Percentiles rank a stretch among this genome's conserved stretches.
phyloP scores from a whole-genome alignment of 2,329 filamentous ascomycete genomes.

The Hypoxylon sp. region DNA sequence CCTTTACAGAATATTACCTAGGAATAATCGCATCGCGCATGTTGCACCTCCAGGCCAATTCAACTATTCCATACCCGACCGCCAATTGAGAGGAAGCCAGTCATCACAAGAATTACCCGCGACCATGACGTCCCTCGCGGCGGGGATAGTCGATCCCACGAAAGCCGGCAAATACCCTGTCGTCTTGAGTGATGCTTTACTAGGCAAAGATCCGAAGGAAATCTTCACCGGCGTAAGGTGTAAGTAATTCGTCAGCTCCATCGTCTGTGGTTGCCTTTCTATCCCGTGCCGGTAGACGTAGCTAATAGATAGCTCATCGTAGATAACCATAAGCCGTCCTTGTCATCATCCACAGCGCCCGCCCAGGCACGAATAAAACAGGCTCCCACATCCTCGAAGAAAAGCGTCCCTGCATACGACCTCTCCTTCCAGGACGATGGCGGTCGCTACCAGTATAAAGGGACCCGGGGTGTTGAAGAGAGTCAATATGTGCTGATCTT shows the following conservation, averaged over 20 bases:
- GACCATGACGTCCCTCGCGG: conserved; percentile 51
- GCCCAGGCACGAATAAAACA: conserved; percentile 67
- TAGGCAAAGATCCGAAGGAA: conserved; percentile 70
- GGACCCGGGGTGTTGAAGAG: conserved; percentile 69
- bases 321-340: conserved; percentile 75
- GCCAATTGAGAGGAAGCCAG: conserved; percentile 3
- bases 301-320: conserved; percentile 21
- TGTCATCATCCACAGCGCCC: conserved; percentile 65
- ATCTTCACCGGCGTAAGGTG: conserved; percentile 73
- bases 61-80: conserved; percentile 11
- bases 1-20: background rate
- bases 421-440: conserved; percentile 68
- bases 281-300: background rate
- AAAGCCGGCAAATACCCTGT: conserved; percentile 74
- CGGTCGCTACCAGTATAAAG: conserved; percentile 72
- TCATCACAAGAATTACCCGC: conserved; percentile 11
- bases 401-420: conserved; percentile 62
- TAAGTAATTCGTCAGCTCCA: conserved; percentile 55
- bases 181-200: conserved; percentile 73
- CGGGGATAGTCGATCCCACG: conserved; percentile 68
- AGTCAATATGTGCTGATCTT: conserved; percentile 80
- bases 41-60: background rate
- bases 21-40: background rate
- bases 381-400: conserved; percentile 60
- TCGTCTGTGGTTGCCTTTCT: conserved; percentile 6